Evolutionary conservation across 179 eudicot genomes (phyloP).

Genomic region (Silene vulgaris): DNA sequence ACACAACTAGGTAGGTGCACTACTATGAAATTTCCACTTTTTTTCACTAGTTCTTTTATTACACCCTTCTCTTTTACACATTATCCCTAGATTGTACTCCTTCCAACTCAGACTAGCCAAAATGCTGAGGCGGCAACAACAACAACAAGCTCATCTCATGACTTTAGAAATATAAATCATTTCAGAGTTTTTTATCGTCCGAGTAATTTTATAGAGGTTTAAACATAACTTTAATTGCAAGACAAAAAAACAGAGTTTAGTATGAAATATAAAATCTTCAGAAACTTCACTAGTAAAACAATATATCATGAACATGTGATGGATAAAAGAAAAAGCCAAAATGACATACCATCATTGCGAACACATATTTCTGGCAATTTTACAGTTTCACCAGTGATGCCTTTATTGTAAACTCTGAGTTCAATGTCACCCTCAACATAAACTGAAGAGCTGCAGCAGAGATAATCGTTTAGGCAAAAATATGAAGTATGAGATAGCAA

Average conservation of each 20-base stretch:
- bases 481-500: constrained; percentile 15
- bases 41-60: too few relatives aligned
- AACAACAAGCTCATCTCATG: neutral
- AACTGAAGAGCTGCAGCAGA: constrained; percentile 73
- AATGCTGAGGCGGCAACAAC: too few relatives aligned
- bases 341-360: constrained; percentile 70
- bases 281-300: neutral
- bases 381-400: constrained; percentile 66
- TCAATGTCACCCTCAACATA: constrained; percentile 97
- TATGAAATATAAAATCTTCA: neutral
- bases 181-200: neutral
- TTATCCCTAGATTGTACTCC: too few relatives aligned
- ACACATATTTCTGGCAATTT: constrained; percentile 83
- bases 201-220: too few relatives aligned
- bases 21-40: too few relatives aligned
- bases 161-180: neutral
- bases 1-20: too few relatives aligned
- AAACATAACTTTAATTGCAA: neutral
- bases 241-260: neutral
- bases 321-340: neutral
- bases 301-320: neutral
- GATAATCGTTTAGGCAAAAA: constrained; percentile 22
- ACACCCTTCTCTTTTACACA: too few relatives aligned
- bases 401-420: constrained; percentile 81
- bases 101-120: too few relatives aligned